phyloP scores from a whole-genome alignment of 352 stramenopile species.

The Pythium phragmiticola region DNA sequence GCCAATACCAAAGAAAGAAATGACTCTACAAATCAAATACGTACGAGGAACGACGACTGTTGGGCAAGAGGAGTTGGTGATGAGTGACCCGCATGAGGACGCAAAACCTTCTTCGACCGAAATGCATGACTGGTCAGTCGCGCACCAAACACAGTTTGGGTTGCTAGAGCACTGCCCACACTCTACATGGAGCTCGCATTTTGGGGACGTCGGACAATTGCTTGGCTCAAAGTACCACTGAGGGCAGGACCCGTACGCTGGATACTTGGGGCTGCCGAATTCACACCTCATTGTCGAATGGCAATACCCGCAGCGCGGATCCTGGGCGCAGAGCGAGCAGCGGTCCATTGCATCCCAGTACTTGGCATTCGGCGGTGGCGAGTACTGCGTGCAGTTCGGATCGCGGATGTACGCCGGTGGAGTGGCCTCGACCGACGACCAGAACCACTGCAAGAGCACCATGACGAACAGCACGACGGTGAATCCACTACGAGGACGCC shows the following conservation, averaged over 20 bases:
- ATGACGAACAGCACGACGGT: background rate
- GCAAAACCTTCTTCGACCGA: slow-evolving; percentile 81
- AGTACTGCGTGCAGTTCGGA: slow-evolving; percentile 54
- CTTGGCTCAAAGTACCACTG: slow-evolving; percentile 60
- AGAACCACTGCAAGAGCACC: background rate
- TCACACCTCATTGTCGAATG: slow-evolving; percentile 89
- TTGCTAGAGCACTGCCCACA: slow-evolving; percentile 67
- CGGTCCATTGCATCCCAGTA: slow-evolving; percentile 66
- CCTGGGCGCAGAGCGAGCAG: slow-evolving; percentile 70
- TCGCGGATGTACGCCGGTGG: slow-evolving; percentile 1
- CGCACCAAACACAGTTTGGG: slow-evolving; percentile 88
- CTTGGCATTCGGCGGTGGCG: slow-evolving; percentile 40
- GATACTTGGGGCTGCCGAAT: slow-evolving; percentile 48
- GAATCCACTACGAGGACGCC: background rate
- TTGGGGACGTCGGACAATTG: slow-evolving; percentile 70
- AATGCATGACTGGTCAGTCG: slow-evolving; percentile 81
- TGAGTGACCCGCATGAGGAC: slow-evolving; percentile 74
- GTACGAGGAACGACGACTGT: slow-evolving; percentile 63
- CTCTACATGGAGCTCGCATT: slow-evolving; percentile 44
- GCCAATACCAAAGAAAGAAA: background rate
- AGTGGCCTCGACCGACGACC: background rate
- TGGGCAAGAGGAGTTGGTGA: slow-evolving; percentile 88
- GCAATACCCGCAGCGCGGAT: slow-evolving; percentile 86
- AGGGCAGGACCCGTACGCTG: slow-evolving; percentile 49
- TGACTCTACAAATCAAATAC: slow-evolving; percentile 7